Percentiles rank a stretch among this genome's conserved stretches.
Conservation (phyloP, 441 rosid species). For the Euphorbia schlechtendalii region DNA sequence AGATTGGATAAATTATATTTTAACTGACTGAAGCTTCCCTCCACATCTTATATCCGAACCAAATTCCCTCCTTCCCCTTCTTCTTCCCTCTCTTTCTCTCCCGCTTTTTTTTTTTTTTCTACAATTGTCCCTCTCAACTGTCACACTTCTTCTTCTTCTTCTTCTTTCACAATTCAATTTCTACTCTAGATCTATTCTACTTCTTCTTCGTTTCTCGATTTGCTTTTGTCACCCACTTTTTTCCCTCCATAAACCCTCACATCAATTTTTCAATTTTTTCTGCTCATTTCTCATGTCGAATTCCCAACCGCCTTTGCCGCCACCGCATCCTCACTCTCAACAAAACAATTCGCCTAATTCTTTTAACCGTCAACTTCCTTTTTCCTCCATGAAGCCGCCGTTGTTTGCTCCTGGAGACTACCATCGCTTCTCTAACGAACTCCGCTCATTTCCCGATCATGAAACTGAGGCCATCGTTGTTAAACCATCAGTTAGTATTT, state of each 20-base stretch:
- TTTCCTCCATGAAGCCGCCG: conserved; percentile 61
- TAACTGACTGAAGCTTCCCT: too few relatives aligned
- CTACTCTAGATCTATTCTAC: conserved; percentile 5
- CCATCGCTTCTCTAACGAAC: conserved; percentile 51
- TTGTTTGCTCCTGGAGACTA: conserved; percentile 56
- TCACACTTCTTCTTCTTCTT: conserved; percentile 23
- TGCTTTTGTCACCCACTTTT: too few relatives aligned
- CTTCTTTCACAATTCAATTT: background rate
- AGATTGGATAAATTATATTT: too few relatives aligned
- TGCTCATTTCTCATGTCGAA: conserved; percentile 45
- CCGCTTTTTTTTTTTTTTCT: too few relatives aligned
- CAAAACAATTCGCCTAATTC: too few relatives aligned
- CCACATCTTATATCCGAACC: conserved; percentile 57
- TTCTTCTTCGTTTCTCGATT: background rate
- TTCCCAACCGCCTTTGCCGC: conserved; percentile 26
- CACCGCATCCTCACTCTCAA: conserved; percentile 25
- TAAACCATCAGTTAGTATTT: conserved; percentile 52
- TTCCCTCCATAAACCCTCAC: too few relatives aligned
- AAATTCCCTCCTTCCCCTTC: conserved; percentile 67
- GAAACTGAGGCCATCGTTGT: conserved; percentile 48
- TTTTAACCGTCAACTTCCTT: conserved; percentile 40
- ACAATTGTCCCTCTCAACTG: too few relatives aligned
- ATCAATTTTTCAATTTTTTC: too few relatives aligned
- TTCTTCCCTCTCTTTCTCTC: conserved; percentile 42
- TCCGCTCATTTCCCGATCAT: conserved; percentile 38